phyloP scores from a whole-genome alignment of 768 basidiomycete species.

The Tremella fuciformis region DNA sequence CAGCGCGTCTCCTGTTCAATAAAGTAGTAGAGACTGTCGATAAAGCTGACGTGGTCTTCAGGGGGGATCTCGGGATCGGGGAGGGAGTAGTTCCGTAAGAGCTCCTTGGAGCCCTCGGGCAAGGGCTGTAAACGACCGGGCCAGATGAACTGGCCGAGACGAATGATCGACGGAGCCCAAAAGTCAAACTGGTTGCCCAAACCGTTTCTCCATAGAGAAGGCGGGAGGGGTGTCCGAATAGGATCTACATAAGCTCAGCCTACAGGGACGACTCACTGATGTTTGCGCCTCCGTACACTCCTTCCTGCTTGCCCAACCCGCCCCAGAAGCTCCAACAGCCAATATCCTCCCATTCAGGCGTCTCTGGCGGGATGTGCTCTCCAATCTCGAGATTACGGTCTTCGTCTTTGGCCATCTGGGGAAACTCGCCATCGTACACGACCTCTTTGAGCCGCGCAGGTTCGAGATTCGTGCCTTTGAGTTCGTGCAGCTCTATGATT shows the following conservation, averaged over 20 bases:
- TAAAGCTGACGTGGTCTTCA: neutral
- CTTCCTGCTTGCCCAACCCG: neutral
- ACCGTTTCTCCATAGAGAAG: too few relatives aligned
- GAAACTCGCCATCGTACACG: slow-evolving; percentile 17
- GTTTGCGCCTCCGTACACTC: neutral
- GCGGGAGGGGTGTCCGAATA: too few relatives aligned
- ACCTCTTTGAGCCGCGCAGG: slow-evolving; percentile 1
- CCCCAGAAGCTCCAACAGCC: slow-evolving; percentile 8
- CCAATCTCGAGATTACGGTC: neutral
- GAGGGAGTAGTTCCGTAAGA: neutral
- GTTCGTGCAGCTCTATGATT: slow-evolving; percentile 15
- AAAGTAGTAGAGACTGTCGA: neutral
- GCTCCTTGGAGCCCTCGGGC: too few relatives aligned
- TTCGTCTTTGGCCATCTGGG: neutral
- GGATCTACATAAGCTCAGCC: too few relatives aligned
- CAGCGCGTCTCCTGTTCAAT: neutral
- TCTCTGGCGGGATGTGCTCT: slow-evolving; percentile 11
- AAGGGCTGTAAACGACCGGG: too few relatives aligned
- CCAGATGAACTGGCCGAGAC: too few relatives aligned
- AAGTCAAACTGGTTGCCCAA: too few relatives aligned
- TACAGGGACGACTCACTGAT: too few relatives aligned
- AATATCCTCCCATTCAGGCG: slow-evolving; percentile 7
- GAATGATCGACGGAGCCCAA: too few relatives aligned
- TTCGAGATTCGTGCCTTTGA: slow-evolving; percentile 9
- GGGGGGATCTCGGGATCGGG: neutral